phyloP scores from a whole-genome alignment of 1,139 yeast genomes.

The Hansenula anomala region DNA sequence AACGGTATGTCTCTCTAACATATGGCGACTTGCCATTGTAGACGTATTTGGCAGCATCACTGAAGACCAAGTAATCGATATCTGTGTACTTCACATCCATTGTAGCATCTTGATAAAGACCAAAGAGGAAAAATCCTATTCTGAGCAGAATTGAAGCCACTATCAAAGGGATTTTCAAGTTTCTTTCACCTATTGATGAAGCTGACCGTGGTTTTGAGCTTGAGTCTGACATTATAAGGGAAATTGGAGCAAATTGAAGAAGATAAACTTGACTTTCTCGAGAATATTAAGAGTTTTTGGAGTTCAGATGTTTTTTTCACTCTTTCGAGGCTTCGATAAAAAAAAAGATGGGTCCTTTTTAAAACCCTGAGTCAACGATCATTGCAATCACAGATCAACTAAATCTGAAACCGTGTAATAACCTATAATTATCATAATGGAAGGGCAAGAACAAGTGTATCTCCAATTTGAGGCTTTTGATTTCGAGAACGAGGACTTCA shows the following conservation, averaged over 20 bases:
- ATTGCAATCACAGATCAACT: too few species aligned
- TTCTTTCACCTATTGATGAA: not conserved
- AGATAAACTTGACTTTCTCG: too few species aligned
- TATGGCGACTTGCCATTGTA: conserved; percentile 67
- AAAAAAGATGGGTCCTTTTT: too few species aligned
- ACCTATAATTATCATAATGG: too few species aligned
- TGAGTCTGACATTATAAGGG: too few species aligned
- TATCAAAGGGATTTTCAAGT: not conserved
- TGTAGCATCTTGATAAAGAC: conserved; percentile 78
- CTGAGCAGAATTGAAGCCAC: conserved; percentile 40
- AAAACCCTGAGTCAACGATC: too few species aligned
- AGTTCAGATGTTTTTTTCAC: too few species aligned
- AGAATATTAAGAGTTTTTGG: too few species aligned
- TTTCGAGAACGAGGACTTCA: conserved; percentile 25
- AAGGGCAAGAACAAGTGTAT: conserved; percentile 17
- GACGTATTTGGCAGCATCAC: conserved; percentile 85
- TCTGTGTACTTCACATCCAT: conserved; percentile 87
- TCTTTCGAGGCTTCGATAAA: too few species aligned
- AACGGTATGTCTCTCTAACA: conserved; percentile 80
- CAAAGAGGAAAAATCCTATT: conserved; percentile 68
- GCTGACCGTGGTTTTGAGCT: not conserved
- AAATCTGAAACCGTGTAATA: too few species aligned
- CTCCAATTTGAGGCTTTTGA: conserved; percentile 26
- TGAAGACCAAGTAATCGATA: conserved; percentile 87
- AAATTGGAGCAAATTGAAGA: too few species aligned